Percentiles rank a stretch among this genome's conserved stretches.
These are phyloP conservation scores for Punica granatum DNA, from an alignment of 345 rosid species.

Conservation along the genomic window DNA sequence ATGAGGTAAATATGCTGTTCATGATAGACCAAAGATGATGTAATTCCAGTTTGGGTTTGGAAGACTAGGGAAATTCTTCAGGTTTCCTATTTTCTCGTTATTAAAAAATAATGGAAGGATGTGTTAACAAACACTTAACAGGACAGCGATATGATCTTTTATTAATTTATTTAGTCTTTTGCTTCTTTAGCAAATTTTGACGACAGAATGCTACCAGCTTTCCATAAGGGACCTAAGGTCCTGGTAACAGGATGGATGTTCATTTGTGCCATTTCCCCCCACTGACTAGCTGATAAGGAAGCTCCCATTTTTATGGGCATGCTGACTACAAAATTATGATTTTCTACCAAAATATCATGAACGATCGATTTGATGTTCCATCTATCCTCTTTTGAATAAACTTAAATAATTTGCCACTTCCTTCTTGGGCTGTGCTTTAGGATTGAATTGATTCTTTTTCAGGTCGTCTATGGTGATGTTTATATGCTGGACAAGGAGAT, in stretches of 20 bases:
- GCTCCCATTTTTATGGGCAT: background rate
- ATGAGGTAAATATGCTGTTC: conserved; percentile 37
- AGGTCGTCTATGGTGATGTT: conserved; percentile 70
- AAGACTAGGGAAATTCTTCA: background rate
- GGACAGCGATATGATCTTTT: background rate
- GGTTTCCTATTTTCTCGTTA: background rate
- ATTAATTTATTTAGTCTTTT: too few relatives aligned
- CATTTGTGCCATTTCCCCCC: background rate
- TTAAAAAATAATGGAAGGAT: background rate
- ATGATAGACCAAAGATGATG: background rate
- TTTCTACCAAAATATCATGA: background rate
- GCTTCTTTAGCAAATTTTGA: too few relatives aligned
- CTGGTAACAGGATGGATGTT: background rate
- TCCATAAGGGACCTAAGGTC: background rate
- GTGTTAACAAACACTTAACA: background rate
- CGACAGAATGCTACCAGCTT: too few relatives aligned
- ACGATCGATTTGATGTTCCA: background rate
- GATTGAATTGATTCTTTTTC: conserved; percentile 10
- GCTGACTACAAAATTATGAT: background rate
- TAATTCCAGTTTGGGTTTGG: background rate
- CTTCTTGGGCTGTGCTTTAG: background rate
- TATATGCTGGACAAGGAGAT: conserved; percentile 68
- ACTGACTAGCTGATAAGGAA: background rate
- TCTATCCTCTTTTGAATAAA: background rate
- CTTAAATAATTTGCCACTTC: background rate